A percentile compares a stretch with the other conserved stretches of the same genome.
phyloP scores from a whole-genome alignment of 768 basidiomycete species.

The Tulasnella sp. region DNA sequence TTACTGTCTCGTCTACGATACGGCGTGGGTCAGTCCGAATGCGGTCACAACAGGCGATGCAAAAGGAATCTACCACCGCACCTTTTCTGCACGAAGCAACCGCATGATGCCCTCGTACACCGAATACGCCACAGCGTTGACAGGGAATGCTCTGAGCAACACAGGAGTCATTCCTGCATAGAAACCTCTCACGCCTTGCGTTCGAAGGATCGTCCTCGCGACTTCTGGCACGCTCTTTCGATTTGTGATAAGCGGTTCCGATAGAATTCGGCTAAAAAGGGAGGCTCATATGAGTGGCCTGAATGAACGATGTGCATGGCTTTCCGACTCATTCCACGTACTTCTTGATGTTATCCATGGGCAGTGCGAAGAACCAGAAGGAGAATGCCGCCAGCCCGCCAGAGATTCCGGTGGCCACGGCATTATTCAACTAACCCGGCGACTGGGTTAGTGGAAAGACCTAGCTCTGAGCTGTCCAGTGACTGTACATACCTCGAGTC shows the following conservation, averaged over 20 bases:
- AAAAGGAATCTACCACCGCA: slow-evolving; percentile 23
- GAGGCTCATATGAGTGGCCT: no score
- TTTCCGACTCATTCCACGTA: slow-evolving; percentile 27
- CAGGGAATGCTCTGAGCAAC: slow-evolving; percentile 62
- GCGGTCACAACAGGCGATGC: no score
- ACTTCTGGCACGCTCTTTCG: slow-evolving; percentile 40
- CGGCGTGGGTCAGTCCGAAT: no score
- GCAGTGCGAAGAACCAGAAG: slow-evolving; percentile 60
- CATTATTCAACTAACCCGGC: slow-evolving; percentile 44
- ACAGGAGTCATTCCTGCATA: slow-evolving; percentile 58
- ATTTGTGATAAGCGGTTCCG: slow-evolving; percentile 31
- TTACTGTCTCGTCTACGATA: slow-evolving; percentile 4
- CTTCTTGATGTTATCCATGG: slow-evolving; percentile 79
- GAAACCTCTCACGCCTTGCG: slow-evolving; percentile 45
- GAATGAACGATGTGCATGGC: slow-evolving; percentile 1
- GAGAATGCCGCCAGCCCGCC: slow-evolving; percentile 52
- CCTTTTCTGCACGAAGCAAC: slow-evolving; percentile 54
- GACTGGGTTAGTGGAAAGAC: background rate
- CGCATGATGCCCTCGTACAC: slow-evolving; percentile 70
- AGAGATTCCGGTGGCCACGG: slow-evolving; percentile 50
- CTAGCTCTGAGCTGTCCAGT: background rate
- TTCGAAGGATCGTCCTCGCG: slow-evolving; percentile 41
- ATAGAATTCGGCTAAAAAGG: slow-evolving; percentile 49
- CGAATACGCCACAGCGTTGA: slow-evolving; percentile 66
- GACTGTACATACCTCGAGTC: slow-evolving; percentile 38